A percentile compares a stretch with the other conserved stretches of the same genome.
phyloP scores from a whole-genome alignment of 1,284 basidiomycete genomes.

The Marasmius oreades region DNA sequence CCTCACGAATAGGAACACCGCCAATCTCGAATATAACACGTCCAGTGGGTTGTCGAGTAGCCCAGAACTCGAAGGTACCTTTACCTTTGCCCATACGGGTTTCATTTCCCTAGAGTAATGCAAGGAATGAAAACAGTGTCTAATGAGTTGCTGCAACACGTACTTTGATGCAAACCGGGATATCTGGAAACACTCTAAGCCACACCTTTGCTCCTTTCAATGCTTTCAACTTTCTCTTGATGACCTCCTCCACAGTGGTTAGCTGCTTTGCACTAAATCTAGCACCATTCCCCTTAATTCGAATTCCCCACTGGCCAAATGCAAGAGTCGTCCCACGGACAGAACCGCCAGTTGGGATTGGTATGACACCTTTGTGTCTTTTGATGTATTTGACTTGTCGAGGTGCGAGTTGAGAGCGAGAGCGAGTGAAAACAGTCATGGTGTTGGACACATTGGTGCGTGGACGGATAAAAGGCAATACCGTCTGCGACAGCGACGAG shows the following conservation, averaged over 20 bases:
- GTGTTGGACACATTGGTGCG: constrained; percentile 12
- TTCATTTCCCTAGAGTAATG: constrained; percentile 84
- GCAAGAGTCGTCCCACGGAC: constrained; percentile 92
- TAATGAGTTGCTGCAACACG: constrained; percentile 14
- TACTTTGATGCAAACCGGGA: constrained; percentile 96
- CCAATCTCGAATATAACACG: constrained; percentile 95
- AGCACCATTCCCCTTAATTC: constrained; percentile 81
- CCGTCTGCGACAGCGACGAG: constrained; percentile 11
- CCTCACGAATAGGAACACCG: constrained; percentile 86
- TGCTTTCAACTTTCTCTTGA: constrained; percentile 88
- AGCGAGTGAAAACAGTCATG: constrained; percentile 35
- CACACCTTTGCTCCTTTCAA: constrained; percentile 90
- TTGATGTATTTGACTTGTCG: constrained; percentile 80
- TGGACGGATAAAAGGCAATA: constrained; percentile 1
- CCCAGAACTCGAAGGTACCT: constrained; percentile 97
- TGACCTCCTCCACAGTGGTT: constrained; percentile 80
- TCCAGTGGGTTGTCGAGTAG: constrained; percentile 87
- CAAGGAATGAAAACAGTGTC: neutral
- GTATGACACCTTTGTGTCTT: constrained; percentile 84
- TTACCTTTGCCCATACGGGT: constrained; percentile 99
- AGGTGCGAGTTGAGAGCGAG: constrained; percentile 70
- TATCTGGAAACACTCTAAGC: constrained; percentile 92
- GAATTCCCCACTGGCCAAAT: constrained; percentile 88
- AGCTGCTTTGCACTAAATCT: constrained; percentile 93
- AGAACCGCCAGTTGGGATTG: constrained; percentile 85